Base-by-base conservation (phyloP, 1,139 yeast species). In the Blastobotrys capitulatus region DNA sequence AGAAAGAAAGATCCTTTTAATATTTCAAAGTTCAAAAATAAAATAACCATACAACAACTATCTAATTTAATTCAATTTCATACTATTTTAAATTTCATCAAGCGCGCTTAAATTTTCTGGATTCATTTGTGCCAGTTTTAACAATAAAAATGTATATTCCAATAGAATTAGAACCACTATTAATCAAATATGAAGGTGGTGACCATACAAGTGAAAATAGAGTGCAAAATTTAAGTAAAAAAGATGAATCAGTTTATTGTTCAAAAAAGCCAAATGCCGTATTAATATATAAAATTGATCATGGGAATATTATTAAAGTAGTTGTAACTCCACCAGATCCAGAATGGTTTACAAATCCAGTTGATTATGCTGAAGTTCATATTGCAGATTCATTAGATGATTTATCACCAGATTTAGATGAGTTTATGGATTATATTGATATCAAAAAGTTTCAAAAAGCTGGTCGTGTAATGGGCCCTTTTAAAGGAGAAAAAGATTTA, bases 291-390 rank as follows among this genome's bases (percentile, higher is more conserved):
- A 29, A 39, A 6, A 29, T 53, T 5, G 44, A 48, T 3, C 27
- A 42, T 29, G 44, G 46, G 32, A 40, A 38, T 22, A 34, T 55
- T 6, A 36, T 41, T 16, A 54, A 52, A 40, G 47, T 55, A 38
- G 44, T 43, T 37, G 48, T 53, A n/a, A 50, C 45, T 1, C 52
- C 58, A 9, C 58, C 58, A 10, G 51, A 56, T 4, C 52, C 45
- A 16, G 35, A 45, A 1, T 42, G 45, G 9, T 55, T 48, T 37
- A 53, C 57, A 7, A 47, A 49, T 25, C 58, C 58, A 8, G 57
- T 55, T 31, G 56, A 54, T 27, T 48, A 46, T 36, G 43, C 54
- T n/a, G 52, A 53, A 7, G 44, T 54, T 2, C 47, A 47, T 18
- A 27, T 46, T n/a, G 45, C 57, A 31, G 46, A 52, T 49, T 15